Evolutionary conservation across 75 land plant species (phyloP).

Genomic region (Pinus tabuliformis): DNA sequence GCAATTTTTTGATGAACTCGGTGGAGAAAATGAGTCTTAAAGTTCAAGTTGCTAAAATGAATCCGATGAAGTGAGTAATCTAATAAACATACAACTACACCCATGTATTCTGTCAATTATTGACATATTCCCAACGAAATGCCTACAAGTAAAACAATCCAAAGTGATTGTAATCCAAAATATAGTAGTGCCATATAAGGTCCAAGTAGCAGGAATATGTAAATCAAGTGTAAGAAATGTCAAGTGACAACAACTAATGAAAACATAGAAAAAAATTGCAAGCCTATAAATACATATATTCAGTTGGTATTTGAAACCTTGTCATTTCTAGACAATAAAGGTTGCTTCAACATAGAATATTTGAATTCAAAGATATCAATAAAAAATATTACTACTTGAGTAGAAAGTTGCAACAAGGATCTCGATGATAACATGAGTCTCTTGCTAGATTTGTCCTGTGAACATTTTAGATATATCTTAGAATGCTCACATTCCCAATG

Average conservation of each 20-base stretch:
- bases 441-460: too few species aligned
- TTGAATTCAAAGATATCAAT: neutral
- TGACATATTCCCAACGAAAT: slow-evolving; percentile 72
- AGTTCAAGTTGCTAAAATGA: too few species aligned
- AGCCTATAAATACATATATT: neutral
- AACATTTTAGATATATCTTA: too few species aligned
- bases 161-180: neutral
- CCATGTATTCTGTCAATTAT: slow-evolving; percentile 14
- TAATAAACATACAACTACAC: too few species aligned
- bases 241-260: neutral
- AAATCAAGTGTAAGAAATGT: neutral
- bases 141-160: slow-evolving; percentile 26
- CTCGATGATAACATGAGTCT: too few species aligned
- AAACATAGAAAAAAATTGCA: neutral
- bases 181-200: neutral
- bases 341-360: neutral
- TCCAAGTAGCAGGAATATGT: neutral
- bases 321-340: neutral
- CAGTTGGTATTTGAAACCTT: neutral
- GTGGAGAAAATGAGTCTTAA: too few species aligned
- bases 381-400: too few species aligned
- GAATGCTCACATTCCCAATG: too few species aligned
- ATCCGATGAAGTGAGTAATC: too few species aligned
- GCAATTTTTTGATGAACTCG: too few species aligned
- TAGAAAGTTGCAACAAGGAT: too few species aligned